Evolutionary conservation across 1,284 basidiomycete species (phyloP).

Genomic region (Apiotrichum montevideense): DNA sequence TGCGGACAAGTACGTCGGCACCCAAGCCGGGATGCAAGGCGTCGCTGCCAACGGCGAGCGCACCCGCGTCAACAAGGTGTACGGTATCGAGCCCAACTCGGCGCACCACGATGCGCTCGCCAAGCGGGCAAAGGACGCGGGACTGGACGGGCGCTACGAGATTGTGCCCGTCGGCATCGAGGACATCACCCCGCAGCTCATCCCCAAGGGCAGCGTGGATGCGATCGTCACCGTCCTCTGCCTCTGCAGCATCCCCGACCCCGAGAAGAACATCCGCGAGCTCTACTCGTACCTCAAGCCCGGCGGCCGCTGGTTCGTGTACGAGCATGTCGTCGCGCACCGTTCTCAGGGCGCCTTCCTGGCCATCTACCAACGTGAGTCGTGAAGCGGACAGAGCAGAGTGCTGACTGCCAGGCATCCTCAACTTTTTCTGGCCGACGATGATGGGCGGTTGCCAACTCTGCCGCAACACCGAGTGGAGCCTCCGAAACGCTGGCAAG

Average conservation of each 20-base stretch:
- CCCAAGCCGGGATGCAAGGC: not conserved
- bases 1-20: conserved; percentile 9
- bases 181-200: conserved; percentile 7
- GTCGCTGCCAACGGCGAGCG: not conserved
- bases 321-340: conserved; percentile 13
- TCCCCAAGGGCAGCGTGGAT: conserved; percentile 14
- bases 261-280: conserved; percentile 13
- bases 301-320: conserved; percentile 17
- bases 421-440: conserved; percentile 18
- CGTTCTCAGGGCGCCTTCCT: conserved; percentile 6
- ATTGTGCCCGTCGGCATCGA: conserved; percentile 16
- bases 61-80: conserved; percentile 8
- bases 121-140: not conserved
- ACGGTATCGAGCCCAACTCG: conserved; percentile 17
- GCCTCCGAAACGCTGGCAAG: conserved; percentile 6
- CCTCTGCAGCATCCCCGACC: conserved; percentile 18
- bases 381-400: not conserved
- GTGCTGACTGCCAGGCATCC: conserved; percentile 2
- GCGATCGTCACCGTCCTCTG: conserved; percentile 14
- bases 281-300: conserved; percentile 20
- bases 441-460: conserved; percentile 16
- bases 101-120: conserved; percentile 12
- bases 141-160: conserved; percentile 13
- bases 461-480: conserved; percentile 10
- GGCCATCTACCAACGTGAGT: conserved; percentile 12